Conservation (phyloP, 176 grass and related monocot genomes). For the Coix lacrymajobi region DNA sequence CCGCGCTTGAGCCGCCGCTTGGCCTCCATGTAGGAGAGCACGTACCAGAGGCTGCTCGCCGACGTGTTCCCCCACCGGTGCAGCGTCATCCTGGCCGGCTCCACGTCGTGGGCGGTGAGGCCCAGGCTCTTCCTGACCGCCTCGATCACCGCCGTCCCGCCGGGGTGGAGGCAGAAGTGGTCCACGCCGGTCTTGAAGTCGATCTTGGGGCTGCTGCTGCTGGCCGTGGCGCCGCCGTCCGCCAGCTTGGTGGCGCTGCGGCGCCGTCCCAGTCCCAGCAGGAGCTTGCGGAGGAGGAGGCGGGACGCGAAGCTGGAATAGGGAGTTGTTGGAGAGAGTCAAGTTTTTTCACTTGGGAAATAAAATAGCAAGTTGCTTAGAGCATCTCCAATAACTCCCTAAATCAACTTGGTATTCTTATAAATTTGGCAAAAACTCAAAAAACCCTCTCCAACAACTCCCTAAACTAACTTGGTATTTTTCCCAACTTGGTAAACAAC, state of each 20-base stretch:
- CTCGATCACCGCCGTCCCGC: conserved; percentile 82
- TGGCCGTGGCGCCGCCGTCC: background rate
- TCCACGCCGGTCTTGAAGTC: conserved; percentile 81
- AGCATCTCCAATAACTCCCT: too few relatives aligned
- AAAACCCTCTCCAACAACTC: too few relatives aligned
- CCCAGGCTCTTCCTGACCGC: conserved; percentile 52
- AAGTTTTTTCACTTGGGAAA: too few relatives aligned
- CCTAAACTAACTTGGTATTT: too few relatives aligned
- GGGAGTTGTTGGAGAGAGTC: too few relatives aligned
- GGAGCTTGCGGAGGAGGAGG: conserved; percentile 46
- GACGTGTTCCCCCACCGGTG: conserved; percentile 96
- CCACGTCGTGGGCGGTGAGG: conserved; percentile 50
- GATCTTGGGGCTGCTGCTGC: conserved; percentile 34
- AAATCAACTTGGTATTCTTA: too few relatives aligned
- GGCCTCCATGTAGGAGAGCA: conserved; percentile 82
- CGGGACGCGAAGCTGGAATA: conserved; percentile 30
- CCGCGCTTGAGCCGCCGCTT: conserved; percentile 54
- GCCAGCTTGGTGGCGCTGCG: background rate
- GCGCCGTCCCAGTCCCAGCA: background rate
- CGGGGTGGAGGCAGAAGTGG: conserved; percentile 91
- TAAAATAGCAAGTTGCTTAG: too few relatives aligned
- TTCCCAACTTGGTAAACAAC: too few relatives aligned
- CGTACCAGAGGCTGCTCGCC: conserved; percentile 92
- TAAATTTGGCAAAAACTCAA: too few relatives aligned
- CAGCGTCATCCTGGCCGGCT: conserved; percentile 84